These are phyloP conservation scores for Phyllosticta citribraziliensis DNA, from an alignment of 2,329 filamentous ascomycete genomes.

Conservation along the genomic window DNA sequence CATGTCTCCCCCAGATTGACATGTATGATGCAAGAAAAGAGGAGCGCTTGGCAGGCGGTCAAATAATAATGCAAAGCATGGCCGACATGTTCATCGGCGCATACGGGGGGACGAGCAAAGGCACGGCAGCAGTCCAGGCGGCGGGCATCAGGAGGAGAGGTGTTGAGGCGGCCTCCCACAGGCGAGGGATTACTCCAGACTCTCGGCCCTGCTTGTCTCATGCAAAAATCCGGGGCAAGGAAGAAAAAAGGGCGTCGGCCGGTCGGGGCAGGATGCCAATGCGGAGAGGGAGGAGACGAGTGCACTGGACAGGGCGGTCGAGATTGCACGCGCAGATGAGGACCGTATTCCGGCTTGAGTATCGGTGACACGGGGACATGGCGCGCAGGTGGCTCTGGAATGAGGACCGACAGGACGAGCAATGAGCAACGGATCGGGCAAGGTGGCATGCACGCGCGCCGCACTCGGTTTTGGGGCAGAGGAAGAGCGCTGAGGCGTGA, in stretches of 20 bases:
- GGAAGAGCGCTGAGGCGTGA: neutral
- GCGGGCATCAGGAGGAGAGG: neutral
- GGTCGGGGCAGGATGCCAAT: neutral
- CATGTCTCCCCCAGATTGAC: neutral
- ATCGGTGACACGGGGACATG: neutral
- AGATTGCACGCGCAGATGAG: constrained; percentile 8
- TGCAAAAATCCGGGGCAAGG: constrained; percentile 8
- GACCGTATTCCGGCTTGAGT: constrained; percentile 6
- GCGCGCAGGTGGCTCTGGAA: constrained; percentile 5
- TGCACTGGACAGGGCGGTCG: constrained; percentile 2
- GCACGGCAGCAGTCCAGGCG: neutral
- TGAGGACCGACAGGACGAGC: constrained; percentile 1
- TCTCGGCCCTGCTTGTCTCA: neutral
- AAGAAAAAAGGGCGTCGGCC: neutral
- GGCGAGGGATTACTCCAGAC: neutral
- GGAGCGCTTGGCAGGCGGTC: neutral
- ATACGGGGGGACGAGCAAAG: neutral
- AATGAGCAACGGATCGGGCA: neutral
- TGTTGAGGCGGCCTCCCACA: neutral
- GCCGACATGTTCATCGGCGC: neutral
- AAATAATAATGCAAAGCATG: neutral
- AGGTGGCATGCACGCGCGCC: neutral
- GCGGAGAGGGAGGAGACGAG: neutral
- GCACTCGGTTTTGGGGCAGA: neutral
- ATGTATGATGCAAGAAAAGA: constrained; percentile 10